Conservation (phyloP, 2,329 filamentous ascomycete species). For the Fusarium nygamai region DNA sequence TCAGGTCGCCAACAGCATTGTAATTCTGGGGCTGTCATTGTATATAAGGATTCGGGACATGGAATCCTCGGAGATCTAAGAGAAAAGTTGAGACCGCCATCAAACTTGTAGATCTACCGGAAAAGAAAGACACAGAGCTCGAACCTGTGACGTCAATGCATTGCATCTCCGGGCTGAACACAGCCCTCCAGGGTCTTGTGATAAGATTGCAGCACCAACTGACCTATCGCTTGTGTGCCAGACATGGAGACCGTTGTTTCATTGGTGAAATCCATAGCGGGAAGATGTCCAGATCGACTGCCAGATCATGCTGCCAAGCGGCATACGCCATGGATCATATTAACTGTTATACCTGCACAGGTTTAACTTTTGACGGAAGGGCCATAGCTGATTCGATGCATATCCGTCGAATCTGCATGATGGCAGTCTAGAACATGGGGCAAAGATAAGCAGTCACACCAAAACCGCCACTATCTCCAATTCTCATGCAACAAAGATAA, state of each 20-base stretch:
- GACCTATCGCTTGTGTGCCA: not conserved
- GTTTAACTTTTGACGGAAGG: rapidly evolving
- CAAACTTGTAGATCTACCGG: not conserved
- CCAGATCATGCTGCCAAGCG: not conserved
- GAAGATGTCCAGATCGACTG: not conserved
- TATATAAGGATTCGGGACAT: too few species aligned
- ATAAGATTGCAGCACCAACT: not conserved
- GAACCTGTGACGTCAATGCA: not conserved
- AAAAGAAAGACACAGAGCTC: not conserved
- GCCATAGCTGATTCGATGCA: too few species aligned
- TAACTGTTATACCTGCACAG: not conserved
- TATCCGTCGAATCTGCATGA: rapidly evolving
- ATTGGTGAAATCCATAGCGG: not conserved
- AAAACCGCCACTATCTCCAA: not conserved
- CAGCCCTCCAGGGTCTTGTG: not conserved
- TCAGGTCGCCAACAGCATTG: too few species aligned
- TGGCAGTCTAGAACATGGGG: not conserved
- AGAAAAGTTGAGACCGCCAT: too few species aligned
- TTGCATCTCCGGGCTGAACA: not conserved
- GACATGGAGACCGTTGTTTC: rapidly evolving
- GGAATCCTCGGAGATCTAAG: too few species aligned
- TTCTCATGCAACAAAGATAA: not conserved
- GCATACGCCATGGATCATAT: not conserved
- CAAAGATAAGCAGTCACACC: not conserved
- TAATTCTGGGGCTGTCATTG: too few species aligned